Percentiles rank a stretch among this genome's conserved stretches.
Evolutionary conservation across 2,329 filamentous ascomycete species (phyloP).

Genomic region (Periconia sp.): DNA sequence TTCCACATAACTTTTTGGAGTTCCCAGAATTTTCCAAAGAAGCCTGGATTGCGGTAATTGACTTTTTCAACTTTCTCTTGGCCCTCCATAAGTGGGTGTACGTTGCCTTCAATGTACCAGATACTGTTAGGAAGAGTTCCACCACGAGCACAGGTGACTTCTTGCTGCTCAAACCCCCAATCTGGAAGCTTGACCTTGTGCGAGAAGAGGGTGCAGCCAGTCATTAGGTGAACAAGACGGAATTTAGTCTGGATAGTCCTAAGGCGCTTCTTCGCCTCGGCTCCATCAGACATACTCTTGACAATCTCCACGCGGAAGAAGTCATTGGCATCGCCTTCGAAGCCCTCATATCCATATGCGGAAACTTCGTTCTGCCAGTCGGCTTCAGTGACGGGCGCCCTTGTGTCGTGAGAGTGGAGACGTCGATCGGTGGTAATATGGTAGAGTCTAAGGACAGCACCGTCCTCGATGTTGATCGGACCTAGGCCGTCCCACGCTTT

Average conservation of each 20-base stretch:
- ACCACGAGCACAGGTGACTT: slow-evolving; percentile 94
- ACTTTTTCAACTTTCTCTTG: slow-evolving; percentile 79
- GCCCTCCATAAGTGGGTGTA: slow-evolving; percentile 31
- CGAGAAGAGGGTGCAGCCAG: slow-evolving; percentile 92
- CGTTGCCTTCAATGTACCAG: slow-evolving; percentile 94
- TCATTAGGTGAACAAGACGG: slow-evolving; percentile 94
- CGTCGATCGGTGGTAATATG: slow-evolving; percentile 84
- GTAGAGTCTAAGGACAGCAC: slow-evolving; percentile 80
- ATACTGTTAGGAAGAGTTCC: slow-evolving; percentile 94
- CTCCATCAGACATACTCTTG: slow-evolving; percentile 82
- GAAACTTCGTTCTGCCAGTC: slow-evolving; percentile 94
- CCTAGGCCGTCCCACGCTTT: slow-evolving; percentile 79
- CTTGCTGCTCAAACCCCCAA: slow-evolving; percentile 97
- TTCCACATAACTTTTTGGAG: slow-evolving; percentile 98
- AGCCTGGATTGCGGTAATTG: slow-evolving; percentile 93
- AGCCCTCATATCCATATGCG: slow-evolving; percentile 96
- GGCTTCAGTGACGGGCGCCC: slow-evolving; percentile 55
- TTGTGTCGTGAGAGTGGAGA: slow-evolving; percentile 94
- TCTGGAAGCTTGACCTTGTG: slow-evolving; percentile 99
- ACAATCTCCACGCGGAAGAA: slow-evolving; percentile 94
- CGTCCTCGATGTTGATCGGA: slow-evolving; percentile 77
- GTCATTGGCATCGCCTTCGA: slow-evolving; percentile 96
- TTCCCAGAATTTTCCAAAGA: slow-evolving; percentile 98
- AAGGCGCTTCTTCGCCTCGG: slow-evolving; percentile 79
- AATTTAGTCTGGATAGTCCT: slow-evolving; percentile 98